Evolutionary conservation across 805 yeast genomes (phyloP), one percentile per base, ranked within the genome.

Genomic region (Cephaloascus fragrans): DNA sequence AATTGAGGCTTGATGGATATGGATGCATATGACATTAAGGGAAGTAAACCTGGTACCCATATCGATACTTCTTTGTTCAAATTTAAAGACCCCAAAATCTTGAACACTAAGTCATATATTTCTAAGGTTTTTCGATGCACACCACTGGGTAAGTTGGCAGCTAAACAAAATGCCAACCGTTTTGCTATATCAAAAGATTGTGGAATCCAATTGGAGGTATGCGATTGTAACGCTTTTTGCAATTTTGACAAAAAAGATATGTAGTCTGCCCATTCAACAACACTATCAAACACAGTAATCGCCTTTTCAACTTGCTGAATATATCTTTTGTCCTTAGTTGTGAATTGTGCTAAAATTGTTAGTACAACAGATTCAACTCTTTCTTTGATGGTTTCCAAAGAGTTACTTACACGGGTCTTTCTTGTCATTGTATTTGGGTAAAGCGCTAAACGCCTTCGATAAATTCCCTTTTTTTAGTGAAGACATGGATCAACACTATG

Each of bases 251-350:
- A 65, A 55, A 86, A 89, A 18, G 97, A 82, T 41, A 93, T 93
- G 56, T 90, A 88, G 55, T 93, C 98, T 12, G 98, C 97, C 99
- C 99, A 93, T 63, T 93, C 98, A 26, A 79, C 83, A 2, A 88
- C 82, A 2, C 83, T 62, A 38, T 86, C 96, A 62, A 90, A 90
- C 16, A 75, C 67, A 4, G 73, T 69, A 18, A 93, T 64, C 0
- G 93, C 85, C 47, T 80, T 74, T 38, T 83, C 90, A 10, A 90
- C 71, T 41, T 71, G 77, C n/a, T 74, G 67, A 17, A 68, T 62
- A 51, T 79, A 82, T 43, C 83, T 77, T 61, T 75, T 82, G 52
- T 83, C 89, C 49, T 78, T 77, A 1, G 88, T 59, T 39, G 70
- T 73, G 50, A 74, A 45, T 39, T 53, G 55, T 8, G 33, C 33